Evolutionary conservation across 352 stramenopile species (phyloP).

Genomic region (Pythium dissimile): DNA sequence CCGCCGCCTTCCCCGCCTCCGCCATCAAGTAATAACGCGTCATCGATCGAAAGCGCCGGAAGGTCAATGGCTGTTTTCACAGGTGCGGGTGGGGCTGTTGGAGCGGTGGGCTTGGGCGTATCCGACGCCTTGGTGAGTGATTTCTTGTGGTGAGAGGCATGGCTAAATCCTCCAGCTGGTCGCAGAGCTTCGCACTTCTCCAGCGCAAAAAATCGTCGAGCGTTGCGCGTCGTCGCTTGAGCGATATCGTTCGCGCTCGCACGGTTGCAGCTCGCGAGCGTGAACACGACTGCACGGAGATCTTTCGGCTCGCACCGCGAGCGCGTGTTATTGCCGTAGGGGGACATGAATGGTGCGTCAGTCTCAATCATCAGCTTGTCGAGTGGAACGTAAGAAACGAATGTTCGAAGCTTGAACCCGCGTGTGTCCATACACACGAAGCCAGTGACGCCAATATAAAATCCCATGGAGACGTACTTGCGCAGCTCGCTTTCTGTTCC

Average conservation of each 20-base stretch:
- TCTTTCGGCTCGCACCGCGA: constrained; percentile 67
- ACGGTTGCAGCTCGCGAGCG: constrained; percentile 45
- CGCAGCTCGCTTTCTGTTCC: constrained; percentile 44
- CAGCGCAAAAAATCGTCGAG: constrained; percentile 46
- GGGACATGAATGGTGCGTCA: constrained; percentile 77
- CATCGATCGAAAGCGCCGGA: not conserved
- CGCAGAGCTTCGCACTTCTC: constrained; percentile 14
- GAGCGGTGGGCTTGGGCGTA: not conserved
- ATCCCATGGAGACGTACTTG: constrained; percentile 56
- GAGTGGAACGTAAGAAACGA: constrained; percentile 40
- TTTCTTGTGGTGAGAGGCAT: constrained; percentile 10
- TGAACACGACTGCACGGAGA: constrained; percentile 51
- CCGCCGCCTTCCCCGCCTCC: constrained; percentile 82
- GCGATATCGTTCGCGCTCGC: constrained; percentile 38
- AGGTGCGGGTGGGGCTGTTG: not conserved
- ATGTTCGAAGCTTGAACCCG: constrained; percentile 38
- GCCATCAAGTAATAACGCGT: constrained; percentile 41
- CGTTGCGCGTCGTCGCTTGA: constrained; percentile 42
- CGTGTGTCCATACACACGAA: constrained; percentile 65
- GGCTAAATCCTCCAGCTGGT: not conserved
- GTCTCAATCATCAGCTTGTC: constrained; percentile 71
- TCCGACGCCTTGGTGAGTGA: not conserved
- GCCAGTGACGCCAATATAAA: constrained; percentile 74
- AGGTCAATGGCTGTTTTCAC: not conserved
- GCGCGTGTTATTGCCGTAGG: constrained; percentile 35